These are phyloP conservation scores for Solanum chacoense DNA, from an alignment of 305 asterid genomes.

Conservation along the genomic window DNA sequence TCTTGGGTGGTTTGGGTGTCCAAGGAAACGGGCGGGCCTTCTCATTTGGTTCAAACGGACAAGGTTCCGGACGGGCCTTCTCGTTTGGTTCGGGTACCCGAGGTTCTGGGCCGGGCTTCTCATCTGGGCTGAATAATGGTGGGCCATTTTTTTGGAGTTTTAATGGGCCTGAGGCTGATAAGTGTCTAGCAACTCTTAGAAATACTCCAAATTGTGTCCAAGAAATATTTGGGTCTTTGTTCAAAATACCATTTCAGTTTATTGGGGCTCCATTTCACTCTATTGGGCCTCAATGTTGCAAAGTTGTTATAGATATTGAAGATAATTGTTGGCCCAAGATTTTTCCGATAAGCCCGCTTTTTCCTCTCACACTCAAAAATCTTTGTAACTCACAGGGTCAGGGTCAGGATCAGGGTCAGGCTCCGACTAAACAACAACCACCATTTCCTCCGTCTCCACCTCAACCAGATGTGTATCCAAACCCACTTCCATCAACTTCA, in stretches of 20 bases:
- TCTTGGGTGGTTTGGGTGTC: background rate
- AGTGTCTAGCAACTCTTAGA: background rate
- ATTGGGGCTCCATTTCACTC: background rate
- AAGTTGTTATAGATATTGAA: background rate
- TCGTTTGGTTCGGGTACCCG: background rate
- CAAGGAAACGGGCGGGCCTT: background rate
- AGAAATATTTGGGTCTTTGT: constrained; percentile 1
- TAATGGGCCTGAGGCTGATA: background rate
- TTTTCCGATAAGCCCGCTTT: background rate
- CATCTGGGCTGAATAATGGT: background rate
- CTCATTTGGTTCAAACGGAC: background rate
- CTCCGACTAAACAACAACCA: background rate
- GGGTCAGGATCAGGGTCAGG: background rate
- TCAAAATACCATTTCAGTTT: background rate
- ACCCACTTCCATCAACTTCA: background rate
- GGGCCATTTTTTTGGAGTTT: background rate
- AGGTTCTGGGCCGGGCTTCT: background rate
- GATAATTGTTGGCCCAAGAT: constrained; percentile 3
- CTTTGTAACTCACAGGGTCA: background rate
- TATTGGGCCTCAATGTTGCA: constrained; percentile 2
- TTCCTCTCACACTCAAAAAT: constrained; percentile 1
- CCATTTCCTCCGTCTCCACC: background rate
- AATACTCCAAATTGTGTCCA: background rate
- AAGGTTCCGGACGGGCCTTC: background rate
- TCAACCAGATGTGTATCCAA: background rate